Base-by-base conservation (phyloP, 306 rosid genomes). In the Canavalia ensiformis region DNA sequence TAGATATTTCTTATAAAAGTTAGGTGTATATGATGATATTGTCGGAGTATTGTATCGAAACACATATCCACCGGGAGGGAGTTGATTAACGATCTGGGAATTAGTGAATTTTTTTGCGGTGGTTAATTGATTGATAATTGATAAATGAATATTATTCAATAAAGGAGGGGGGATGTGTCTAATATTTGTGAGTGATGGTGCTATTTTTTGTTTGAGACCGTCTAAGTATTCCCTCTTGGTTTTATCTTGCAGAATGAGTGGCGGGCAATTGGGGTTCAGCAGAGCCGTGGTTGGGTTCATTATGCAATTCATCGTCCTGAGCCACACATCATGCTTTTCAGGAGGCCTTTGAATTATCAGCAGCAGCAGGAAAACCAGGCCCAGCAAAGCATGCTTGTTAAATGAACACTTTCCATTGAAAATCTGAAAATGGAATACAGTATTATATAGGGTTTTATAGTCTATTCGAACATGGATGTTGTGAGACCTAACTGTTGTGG, bases 211-310 rank as follows among this genome's bases (percentile, higher is more conserved):
- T 72, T 31, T 42, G 39, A 4, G 18, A 35, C 4, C 0, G 28
- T 73, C 49, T 29, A 50, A 74, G 5, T 29, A 2, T 12, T 13
- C 3, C 4, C 3, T 44, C 39, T 59, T 64, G 58, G 59, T 47
- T 64, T 69, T 3, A 37, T 81, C 3, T 4, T 69, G 49, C 68
- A 95, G 99, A 95, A 87, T 37, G 97, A 93, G 70, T 95, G 99
- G 95, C 92, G 99, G 4, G 97, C 97, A 7, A 89, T 95, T 54
- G 97, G 97, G 51, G 97, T 95, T 55, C 97, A 95, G 94, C 99
- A 95, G 90, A 95, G 97, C 78, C 97, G 97, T 29, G 97, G 99
- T 3, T 95, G 99, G 99, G 97, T 95, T 72, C 99, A 95, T 50
- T 93, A 91, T 56, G 97, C 97, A 3, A 90, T 95, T 79, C 99